Evolutionary conservation across 2,329 filamentous ascomycete genomes (phyloP), one percentile per base, ranked within the genome.

Genomic region (Alternaria viburni): DNA sequence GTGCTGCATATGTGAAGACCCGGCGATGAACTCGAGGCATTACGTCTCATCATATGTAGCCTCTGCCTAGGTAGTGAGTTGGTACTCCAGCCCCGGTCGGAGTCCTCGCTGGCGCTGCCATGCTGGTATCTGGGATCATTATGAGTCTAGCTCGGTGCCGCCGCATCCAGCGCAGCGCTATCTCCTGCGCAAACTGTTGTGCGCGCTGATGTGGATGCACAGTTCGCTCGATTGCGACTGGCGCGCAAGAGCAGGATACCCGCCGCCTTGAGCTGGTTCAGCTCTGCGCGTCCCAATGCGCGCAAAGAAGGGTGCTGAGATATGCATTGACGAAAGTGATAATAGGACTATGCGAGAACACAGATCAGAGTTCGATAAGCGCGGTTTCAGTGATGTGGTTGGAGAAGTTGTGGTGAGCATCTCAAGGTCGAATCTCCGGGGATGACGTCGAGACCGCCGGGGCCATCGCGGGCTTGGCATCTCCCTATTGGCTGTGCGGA

Each of bases 141-240:
- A 4, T 36, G 32, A 36, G 32, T 36, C 4, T 36, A n/a, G 4
- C 0, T 36, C 32, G 32, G 32, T 36, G 15, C 32, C 32, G 32
- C 32, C 32, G 8, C 1, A 36, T 36, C 0, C 4, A n/a, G 32
- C 32, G 32, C 32, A 36, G 32, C 32, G 32, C 32, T n/a, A 4
- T 5, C 32, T 36, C 32, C 15, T 36, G 32, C 32, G 7, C 4
- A 36, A 36, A 36, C 15, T n/a, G 4, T 36, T 36, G 15, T 36
- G 15, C 32, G 32, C 13, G 32, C 0, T 5, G 7, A n/a, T 36
- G 15, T 36, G 13, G 0, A 36, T 9, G 30, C 0, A 36, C 7
- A 0, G 0, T 36, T 36, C 32, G 32, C 13, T 1, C 32, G 4
- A 0, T 36, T 9, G 32, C 32, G 1, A 9, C 15, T 0, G 32